phyloP scores from a whole-genome alignment of 225 moss, liverwort and hornwort genomes.

The Asterella californica region DNA sequence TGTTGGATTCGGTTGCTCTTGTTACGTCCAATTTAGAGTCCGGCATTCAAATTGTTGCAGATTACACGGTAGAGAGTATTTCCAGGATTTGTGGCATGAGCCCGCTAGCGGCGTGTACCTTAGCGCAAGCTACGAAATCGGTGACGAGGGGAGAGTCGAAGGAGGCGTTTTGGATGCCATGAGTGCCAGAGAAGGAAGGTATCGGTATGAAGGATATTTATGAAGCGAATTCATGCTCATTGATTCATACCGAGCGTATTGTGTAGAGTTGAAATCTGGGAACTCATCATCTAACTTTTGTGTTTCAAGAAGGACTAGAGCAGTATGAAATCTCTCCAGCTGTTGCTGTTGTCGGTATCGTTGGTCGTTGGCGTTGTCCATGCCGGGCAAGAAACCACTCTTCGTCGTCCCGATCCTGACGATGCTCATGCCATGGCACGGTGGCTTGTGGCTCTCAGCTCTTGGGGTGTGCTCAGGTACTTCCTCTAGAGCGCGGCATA shows the following conservation, averaged over 20 bases:
- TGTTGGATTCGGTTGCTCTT: no score
- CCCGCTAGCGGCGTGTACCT: no score
- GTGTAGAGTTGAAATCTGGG: background rate
- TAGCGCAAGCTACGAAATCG: no score
- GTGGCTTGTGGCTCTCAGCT: constrained; percentile 75
- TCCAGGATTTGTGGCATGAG: no score
- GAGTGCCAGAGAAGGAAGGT: no score
- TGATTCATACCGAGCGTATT: background rate
- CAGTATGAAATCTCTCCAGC: background rate
- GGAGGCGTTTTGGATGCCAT: no score
- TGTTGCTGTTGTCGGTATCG: background rate
- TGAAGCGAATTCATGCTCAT: background rate
- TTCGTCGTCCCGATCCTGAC: constrained; percentile 55
- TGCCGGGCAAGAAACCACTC: background rate
- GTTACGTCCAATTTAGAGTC: no score
- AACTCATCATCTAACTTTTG: background rate
- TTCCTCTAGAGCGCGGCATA: background rate
- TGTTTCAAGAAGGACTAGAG: background rate
- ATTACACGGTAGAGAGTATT: no score
- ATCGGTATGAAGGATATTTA: background rate
- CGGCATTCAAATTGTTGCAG: no score
- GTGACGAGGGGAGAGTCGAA: no score
- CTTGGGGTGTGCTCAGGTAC: constrained; percentile 92
- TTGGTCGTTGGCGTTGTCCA: background rate
- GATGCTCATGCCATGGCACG: constrained; percentile 82